Base-by-base conservation (phyloP, 164 flowering plant genomes). In the Vitis rotundifolia region DNA sequence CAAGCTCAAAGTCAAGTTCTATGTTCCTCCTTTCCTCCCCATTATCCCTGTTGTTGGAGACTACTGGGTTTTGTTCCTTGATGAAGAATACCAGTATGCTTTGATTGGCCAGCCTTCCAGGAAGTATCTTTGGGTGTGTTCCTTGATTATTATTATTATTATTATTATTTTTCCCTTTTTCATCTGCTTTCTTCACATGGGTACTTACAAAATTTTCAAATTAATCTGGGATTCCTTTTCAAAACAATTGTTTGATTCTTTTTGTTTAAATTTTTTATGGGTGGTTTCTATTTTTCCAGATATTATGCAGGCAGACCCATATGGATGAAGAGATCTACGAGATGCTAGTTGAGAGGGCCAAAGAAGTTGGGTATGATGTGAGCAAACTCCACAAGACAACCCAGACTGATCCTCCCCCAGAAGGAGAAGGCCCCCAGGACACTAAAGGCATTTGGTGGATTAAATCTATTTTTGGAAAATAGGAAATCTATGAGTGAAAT, bases 371-470 rank as follows among this genome's bases (percentile, higher is more conserved):
- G 0, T 95, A 95, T 79, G 97, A 93, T 78, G 94, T 91, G 73
- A 86, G 77, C 83, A 91, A 86, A 71, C 89, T 95, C 48, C 88
- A 86, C 78, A 93, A 82, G 81, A 95, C 98, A 49, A 80, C 87
- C n/a, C 99, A 95, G 59, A 69, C 82, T 29, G 87, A 90, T 44
- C 78, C 97, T 60, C 97, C 97, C 12, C 44, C 44, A 64, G 73
- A 55, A 11, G 91, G 83, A 3, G 78, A 78, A 37, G 82, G 80
- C 26, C 84, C 92, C 18, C 64, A 84, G 59, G 97, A 90, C 79
- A 84, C 87, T 65, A 90, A 86, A 71, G 97, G 97, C 71, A 60
- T 89, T n/a, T 94, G 97, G 97, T 94, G 97, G 97, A 50, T 94
- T 78, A 94, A 91, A 77, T 94, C 98, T 61, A 16, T 94, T 18